Base-by-base conservation (phyloP, 2,329 filamentous ascomycete species). In the Zymoseptoria pseudotritici region DNA sequence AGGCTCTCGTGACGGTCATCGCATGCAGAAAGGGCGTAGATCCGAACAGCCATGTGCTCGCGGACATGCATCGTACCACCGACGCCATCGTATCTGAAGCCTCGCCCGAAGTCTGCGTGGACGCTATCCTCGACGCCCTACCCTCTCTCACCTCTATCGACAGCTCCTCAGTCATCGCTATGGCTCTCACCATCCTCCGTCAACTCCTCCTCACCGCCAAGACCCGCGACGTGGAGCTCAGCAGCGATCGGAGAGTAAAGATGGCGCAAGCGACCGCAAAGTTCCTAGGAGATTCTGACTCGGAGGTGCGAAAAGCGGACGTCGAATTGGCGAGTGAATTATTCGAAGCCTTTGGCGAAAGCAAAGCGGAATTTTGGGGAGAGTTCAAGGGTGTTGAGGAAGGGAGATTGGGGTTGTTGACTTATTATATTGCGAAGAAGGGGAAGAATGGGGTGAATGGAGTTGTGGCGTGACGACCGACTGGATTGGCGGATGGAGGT, bases 361-460 rank as follows among this genome's bases (percentile, higher is more conserved):
- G 20, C 4, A 77, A 77, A 57, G 62, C 59, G 17, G 73, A 71
- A 29, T 92, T 92, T 71, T 93, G 89, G 89, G 81, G 81, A 36
- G 80, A 81, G 22, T 78, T 91, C 60, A 65, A 65, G 61, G 77
- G 76, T 0, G 80, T 89, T 31, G 82, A 83, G 69, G 88, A 91
- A 65, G 88, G 90, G 65, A 84, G 88, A 21, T 84, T 90, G 77
- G 91, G 86, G 66, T 73, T 92, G 62, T 86, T 92, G 67, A 91
- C 87, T 9, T 92, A 92, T 71, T 92, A 91, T 73, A 87, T 91
- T 69, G 88, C 89, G 50, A 87, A 87, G 79, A 80, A 81, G 71
- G 84, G 64, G 36, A 46, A n/a, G 36, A 46, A 46, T n/a, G 36
- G 36, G 36, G 36, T 17, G 36, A 46, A 46, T n/a, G 36, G 36